phyloP scores from a whole-genome alignment of 441 rosid species.

The Croton laevigatus region DNA sequence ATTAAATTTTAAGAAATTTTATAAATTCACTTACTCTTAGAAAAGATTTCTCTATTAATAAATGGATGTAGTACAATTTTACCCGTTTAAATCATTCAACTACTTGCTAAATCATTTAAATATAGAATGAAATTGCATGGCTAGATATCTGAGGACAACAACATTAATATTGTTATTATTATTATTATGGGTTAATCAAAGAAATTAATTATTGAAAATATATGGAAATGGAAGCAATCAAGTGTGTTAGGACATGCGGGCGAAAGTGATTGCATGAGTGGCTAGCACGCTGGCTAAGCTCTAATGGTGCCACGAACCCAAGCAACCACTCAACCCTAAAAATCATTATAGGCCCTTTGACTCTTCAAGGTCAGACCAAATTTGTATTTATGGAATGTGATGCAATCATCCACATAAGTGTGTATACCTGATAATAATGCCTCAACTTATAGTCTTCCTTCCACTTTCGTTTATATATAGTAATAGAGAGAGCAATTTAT shows the following conservation, averaged over 20 bases:
- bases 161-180: not conserved
- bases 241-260: conserved; percentile 18
- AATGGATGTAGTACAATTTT: too few species aligned
- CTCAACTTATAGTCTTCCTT: not conserved
- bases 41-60: too few species aligned
- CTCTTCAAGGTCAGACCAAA: not conserved
- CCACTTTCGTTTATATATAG: not conserved
- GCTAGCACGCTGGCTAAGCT: conserved; percentile 26
- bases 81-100: too few species aligned
- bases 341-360: not conserved
- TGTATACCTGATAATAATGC: conserved; percentile 10
- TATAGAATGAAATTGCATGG: not conserved
- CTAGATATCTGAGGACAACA: not conserved
- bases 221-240: not conserved
- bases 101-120: too few species aligned
- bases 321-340: conserved; percentile 6
- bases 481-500: not conserved
- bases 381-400: conserved; percentile 20
- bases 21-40: too few species aligned
- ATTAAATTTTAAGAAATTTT: too few species aligned
- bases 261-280: not conserved
- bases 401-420: conserved; percentile 34
- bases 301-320: conserved; percentile 25
- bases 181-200: not conserved
- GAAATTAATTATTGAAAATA: not conserved